Percentiles rank a stretch among this genome's conserved stretches.
Evolutionary conservation across 345 rosid species (phyloP).

Genomic region (Tarenaya hassleriana): DNA sequence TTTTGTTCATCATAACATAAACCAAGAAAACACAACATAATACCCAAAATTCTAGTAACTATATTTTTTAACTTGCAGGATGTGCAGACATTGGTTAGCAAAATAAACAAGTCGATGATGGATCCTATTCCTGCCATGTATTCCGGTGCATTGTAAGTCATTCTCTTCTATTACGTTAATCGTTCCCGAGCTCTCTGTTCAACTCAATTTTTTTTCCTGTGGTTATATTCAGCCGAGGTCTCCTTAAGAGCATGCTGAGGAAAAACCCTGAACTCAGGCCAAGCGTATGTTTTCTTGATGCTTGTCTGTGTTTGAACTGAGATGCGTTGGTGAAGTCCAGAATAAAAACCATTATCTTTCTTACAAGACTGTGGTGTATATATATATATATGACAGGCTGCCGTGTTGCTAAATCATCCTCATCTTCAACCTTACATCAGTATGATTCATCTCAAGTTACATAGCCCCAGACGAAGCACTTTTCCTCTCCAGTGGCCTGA

Average conservation of each 20-base stretch:
- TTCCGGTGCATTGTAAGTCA: conserved; percentile 77
- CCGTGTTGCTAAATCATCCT: conserved; percentile 74
- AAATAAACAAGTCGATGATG: conserved; percentile 78
- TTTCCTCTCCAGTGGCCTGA: conserved; percentile 39
- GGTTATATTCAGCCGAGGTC: conserved; percentile 66
- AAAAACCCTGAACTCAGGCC: conserved; percentile 95
- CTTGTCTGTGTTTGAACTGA: not conserved
- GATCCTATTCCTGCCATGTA: conserved; percentile 90
- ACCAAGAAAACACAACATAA: too few species aligned
- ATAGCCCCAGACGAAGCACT: conserved; percentile 47
- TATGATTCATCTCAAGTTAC: conserved; percentile 61
- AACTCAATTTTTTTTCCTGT: not conserved
- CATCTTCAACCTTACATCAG: conserved; percentile 76
- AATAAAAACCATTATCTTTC: too few species aligned
- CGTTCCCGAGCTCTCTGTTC: not conserved
- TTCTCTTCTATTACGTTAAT: not conserved
- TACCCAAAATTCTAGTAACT: too few species aligned
- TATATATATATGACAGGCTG: conserved; percentile 49
- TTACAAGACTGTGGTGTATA: not conserved
- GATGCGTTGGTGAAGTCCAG: not conserved
- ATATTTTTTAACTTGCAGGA: conserved; percentile 43
- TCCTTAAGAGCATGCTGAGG: conserved; percentile 89
- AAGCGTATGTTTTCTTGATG: conserved; percentile 43
- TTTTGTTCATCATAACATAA: not conserved
- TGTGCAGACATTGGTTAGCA: conserved; percentile 84